These are phyloP conservation scores for Cyamopsis tetragonoloba DNA, from an alignment of 306 rosid genomes.

Conservation along the genomic window DNA sequence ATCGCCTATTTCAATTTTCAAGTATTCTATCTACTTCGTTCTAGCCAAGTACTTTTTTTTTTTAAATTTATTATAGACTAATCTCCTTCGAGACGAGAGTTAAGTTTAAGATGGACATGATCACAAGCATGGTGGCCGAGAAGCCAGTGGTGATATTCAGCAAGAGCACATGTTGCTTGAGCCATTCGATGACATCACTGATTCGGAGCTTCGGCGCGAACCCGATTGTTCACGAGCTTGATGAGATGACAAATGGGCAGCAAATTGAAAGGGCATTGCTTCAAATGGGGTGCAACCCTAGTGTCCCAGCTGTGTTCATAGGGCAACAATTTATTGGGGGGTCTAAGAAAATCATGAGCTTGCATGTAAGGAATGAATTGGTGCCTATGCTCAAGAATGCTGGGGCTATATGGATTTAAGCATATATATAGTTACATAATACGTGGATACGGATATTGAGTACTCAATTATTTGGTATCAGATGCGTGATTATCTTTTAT, in stretches of 20 bases:
- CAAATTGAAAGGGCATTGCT: conserved; percentile 58
- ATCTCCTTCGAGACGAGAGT: too few species aligned
- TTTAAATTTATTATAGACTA: too few species aligned
- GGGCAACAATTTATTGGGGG: conserved; percentile 66
- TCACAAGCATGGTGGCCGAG: conserved; percentile 52
- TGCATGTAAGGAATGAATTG: conserved; percentile 58
- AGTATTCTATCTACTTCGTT: too few species aligned
- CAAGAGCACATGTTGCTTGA: conserved; percentile 62
- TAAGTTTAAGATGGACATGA: conserved; percentile 46
- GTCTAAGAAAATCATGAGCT: conserved; percentile 49
- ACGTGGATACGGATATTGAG: too few species aligned
- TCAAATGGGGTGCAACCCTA: conserved; percentile 60
- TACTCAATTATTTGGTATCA: too few species aligned
- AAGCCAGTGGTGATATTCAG: conserved; percentile 83
- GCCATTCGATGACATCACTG: conserved; percentile 64
- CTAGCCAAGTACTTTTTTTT: too few species aligned
- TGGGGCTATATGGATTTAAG: conserved; percentile 68
- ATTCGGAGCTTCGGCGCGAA: conserved; percentile 65
- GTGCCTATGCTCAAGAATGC: conserved; percentile 55
- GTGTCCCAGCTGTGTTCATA: conserved; percentile 72
- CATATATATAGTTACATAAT: neutral
- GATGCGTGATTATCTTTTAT: too few species aligned
- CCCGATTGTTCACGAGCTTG: conserved; percentile 66
- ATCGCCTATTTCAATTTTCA: too few species aligned
- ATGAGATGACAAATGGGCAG: conserved; percentile 51